phyloP scores from a whole-genome alignment of 352 stramenopile species.

The Globisporangium nunn region DNA sequence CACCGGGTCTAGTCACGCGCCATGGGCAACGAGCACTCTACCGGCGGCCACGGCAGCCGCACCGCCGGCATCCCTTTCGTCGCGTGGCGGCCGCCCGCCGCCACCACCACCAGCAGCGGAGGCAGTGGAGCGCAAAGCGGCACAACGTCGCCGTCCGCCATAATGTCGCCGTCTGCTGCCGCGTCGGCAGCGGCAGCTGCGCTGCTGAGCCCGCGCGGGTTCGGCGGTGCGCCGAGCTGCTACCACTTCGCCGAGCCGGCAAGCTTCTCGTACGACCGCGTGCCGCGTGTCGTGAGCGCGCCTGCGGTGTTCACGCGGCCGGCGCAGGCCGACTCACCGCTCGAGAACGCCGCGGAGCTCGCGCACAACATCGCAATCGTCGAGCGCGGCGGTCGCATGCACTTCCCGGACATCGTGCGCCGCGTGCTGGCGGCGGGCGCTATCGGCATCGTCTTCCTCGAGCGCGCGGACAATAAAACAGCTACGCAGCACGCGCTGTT shows the following conservation, averaged over 20 bases:
- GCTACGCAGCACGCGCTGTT: slow-evolving; percentile 65
- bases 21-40: slow-evolving; percentile 62
- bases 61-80: slow-evolving; percentile 70
- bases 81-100: slow-evolving; percentile 30
- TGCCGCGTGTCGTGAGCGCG: slow-evolving; percentile 37
- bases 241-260: slow-evolving; percentile 82
- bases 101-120: too few relatives aligned
- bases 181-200: slow-evolving; percentile 8
- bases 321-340: slow-evolving; percentile 56
- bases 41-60: slow-evolving; percentile 13
- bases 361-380: slow-evolving; percentile 67
- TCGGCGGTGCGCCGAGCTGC: slow-evolving; percentile 13
- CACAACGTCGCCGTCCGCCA: neutral
- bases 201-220: slow-evolving; percentile 6
- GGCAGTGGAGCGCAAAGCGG: neutral
- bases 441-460: slow-evolving; percentile 72
- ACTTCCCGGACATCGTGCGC: slow-evolving; percentile 82
- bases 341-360: slow-evolving; percentile 50
- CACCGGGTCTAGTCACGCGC: too few relatives aligned
- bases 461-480: slow-evolving; percentile 43
- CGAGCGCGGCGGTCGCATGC: slow-evolving; percentile 66
- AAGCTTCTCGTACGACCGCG: slow-evolving; percentile 74
- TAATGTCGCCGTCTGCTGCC: neutral
- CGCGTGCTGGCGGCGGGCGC: slow-evolving; percentile 57
- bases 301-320: slow-evolving; percentile 57